Evolutionary conservation across 129 eudicot genomes (phyloP), one percentile per base, ranked within the genome.

Genomic region (Helianthus annuus): DNA sequence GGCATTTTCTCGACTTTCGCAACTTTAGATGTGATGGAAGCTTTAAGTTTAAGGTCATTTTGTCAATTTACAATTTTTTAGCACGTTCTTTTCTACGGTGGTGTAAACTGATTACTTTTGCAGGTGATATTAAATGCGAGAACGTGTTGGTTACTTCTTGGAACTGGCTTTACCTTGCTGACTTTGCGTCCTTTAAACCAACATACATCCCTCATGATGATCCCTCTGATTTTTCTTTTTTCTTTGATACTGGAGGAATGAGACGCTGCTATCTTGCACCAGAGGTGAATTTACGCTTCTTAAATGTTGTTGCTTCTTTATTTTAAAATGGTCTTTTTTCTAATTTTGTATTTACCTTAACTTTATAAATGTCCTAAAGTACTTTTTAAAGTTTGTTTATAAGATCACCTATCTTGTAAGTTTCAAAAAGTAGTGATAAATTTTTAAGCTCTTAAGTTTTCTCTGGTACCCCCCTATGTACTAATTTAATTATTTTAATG

Each of bases 241-340:
- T 94, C 91, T 94, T 90, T 49, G 98, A 94, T 63, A 94, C 97
- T 45, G 98, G 98, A 6, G 98, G 98, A 63, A 84, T 96, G 83
- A 90, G 98, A 75, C 98, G 96, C 64, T 94, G 98, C 81, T 94
- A 94, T 90, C 91, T 94, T 80, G 97, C 98, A 53, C 98, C 98
- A 27, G 98, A 94, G 96, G 98, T 93, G 80, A 67, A 84, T 69
- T 53, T 56, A 48, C 34, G 57, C 40, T 60, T 14, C 17, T 56
- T 40, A 65, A 60, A 44, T 48, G 39, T 72, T 12, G 19, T 27
- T 32, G 27, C 22, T 19, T 19, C 22, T 19, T 19, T 0, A 19
- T 19, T 19, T 19, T 19, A 19, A 19, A 32, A 32, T 32, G 36
- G 11, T 10, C 32, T 68, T 40, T 53, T 57, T 29, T 27, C 3